Evolutionary conservation across 2,329 filamentous ascomycete species (phyloP).

Genomic region (Decorospora gaudefroyi): DNA sequence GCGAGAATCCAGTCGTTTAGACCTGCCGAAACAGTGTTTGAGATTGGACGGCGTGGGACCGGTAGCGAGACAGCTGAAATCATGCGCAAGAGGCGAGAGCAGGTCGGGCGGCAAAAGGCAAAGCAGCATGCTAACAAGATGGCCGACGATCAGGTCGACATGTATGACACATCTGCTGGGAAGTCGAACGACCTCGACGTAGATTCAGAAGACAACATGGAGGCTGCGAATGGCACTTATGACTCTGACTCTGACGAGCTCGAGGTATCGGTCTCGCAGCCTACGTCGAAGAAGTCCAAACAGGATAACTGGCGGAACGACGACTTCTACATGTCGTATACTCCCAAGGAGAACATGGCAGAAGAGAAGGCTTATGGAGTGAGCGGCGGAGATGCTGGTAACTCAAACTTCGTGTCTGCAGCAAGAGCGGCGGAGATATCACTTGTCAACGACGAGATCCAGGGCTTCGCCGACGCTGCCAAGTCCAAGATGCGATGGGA

Average conservation of each 20-base stretch:
- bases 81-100: conserved; percentile 72
- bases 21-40: conserved; percentile 94
- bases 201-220: conserved; percentile 46
- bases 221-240: conserved; percentile 41
- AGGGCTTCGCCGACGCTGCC: conserved; percentile 76
- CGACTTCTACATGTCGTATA: conserved; percentile 97
- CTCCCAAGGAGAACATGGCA: conserved; percentile 77
- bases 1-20: conserved; percentile 86
- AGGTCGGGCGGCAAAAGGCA: conserved; percentile 63
- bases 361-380: conserved; percentile 95
- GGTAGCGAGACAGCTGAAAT: conserved; percentile 70
- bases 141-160: conserved; percentile 23
- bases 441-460: conserved; percentile 84
- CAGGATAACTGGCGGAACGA: conserved; percentile 72
- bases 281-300: conserved; percentile 37
- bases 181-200: conserved; percentile 21
- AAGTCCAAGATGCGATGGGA: conserved; percentile 89
- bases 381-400: conserved; percentile 68
- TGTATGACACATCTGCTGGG: conserved; percentile 9
- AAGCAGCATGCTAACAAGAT: conserved; percentile 49
- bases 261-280: conserved; percentile 56
- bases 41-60: conserved; percentile 74
- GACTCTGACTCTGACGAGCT: conserved; percentile 59
- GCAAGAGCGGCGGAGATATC: conserved; percentile 92
- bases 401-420: conserved; percentile 79